Base-by-base conservation (phyloP, 768 basidiomycete species). In the Hydnomerulius pinastri region DNA sequence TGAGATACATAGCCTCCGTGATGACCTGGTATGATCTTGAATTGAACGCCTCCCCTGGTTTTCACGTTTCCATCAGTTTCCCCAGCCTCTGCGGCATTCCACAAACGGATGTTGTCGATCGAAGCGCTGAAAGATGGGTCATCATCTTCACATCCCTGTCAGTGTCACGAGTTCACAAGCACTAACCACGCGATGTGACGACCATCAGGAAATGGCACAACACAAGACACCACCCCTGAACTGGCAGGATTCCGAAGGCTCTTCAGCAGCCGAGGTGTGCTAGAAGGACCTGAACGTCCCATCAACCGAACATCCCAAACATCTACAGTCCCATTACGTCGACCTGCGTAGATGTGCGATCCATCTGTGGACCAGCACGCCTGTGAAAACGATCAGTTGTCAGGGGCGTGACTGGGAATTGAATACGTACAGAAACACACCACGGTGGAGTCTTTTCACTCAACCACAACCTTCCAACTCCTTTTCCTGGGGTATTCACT, bases 21-120 rank as follows among this genome's bases (percentile, higher is more conserved):
- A 72, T 97, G 96, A 0, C 95, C 96, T 10, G 93, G 87, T 30
- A 98, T 89, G 53, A 98, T 94, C 73, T 92, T 94, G 77, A 96
- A 98, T 47, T 86, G 91, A 15, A 87, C 85, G 7, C 86, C 83
- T 48, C 85, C 81, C 67, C 77, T 83, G 51, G 73, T 71, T 63
- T 78, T 84, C 47, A 82, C 81, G 42, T 67, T 77, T 15, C 76
- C 75, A 55, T 93, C 91, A 11, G 73, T 66, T 61, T 88, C 86
- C 30, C 78, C 81, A 23, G 84, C 83, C 49, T 92, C 90, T 11
- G 85, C 81, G 11, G 90, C 87, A 58, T 98, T 93, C 95, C 95
- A 98, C 32, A 98, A 69, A 11, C 96, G 81, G 54, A 98, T 81
- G 63, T 96, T 96, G 72, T 98, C 96, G 43, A 86, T 78, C 8